phyloP scores from a whole-genome alignment of 2,329 filamentous ascomycete genomes.

The Dactylellina leptospora region DNA sequence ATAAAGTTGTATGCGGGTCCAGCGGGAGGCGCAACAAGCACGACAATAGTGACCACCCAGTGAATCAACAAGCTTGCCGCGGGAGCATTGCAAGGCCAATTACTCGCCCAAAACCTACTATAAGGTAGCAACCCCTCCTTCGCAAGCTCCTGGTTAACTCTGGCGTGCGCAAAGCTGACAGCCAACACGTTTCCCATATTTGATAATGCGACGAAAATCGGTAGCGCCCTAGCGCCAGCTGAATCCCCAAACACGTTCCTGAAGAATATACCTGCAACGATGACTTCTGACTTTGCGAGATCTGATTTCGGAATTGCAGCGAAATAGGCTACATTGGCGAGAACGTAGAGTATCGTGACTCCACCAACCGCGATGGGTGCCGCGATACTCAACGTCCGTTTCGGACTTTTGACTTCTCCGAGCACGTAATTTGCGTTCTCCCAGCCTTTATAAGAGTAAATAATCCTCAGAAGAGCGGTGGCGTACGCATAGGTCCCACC shows the following conservation, averaged over 20 bases:
- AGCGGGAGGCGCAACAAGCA: slow-evolving; percentile 73
- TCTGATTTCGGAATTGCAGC: slow-evolving; percentile 70
- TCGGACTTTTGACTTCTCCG: slow-evolving; percentile 67
- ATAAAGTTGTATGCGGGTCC: slow-evolving; percentile 75
- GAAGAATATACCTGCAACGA: slow-evolving; percentile 71
- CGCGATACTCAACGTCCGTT: slow-evolving; percentile 67
- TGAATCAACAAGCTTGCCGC: slow-evolving; percentile 71
- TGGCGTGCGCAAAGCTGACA: slow-evolving; percentile 69
- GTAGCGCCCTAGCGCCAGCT: slow-evolving; percentile 64
- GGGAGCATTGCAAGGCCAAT: slow-evolving; percentile 73
- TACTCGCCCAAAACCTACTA: slow-evolving; percentile 73
- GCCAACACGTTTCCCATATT: slow-evolving; percentile 71
- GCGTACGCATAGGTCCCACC: slow-evolving; percentile 67
- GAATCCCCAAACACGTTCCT: slow-evolving; percentile 69
- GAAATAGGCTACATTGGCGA: slow-evolving; percentile 74
- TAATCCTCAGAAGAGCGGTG: slow-evolving; percentile 68
- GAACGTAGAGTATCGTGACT: slow-evolving; percentile 70
- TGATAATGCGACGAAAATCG: slow-evolving; percentile 69
- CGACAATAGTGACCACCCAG: slow-evolving; percentile 71
- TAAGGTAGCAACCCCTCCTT: slow-evolving; percentile 75
- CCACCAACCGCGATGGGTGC: slow-evolving; percentile 69
- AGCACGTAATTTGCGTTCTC: slow-evolving; percentile 72
- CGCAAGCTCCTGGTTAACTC: slow-evolving; percentile 67
- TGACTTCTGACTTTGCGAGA: slow-evolving; percentile 68
- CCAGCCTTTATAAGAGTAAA: slow-evolving; percentile 72